Percentiles rank a stretch among this genome's conserved stretches.
Conservation (phyloP, 2,329 filamentous ascomycete genomes). For the Triangularia setosa region DNA sequence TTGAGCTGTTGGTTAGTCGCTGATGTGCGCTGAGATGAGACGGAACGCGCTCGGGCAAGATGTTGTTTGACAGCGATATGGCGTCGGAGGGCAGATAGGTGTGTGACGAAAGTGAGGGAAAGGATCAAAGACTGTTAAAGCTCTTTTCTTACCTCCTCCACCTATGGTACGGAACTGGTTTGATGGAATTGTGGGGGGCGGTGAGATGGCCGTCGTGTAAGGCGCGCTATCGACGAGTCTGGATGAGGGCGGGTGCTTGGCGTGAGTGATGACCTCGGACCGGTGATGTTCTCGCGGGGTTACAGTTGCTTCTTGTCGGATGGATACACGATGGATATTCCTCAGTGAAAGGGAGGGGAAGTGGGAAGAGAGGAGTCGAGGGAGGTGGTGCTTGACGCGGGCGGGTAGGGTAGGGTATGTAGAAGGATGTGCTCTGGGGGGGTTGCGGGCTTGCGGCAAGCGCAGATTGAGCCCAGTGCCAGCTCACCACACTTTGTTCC, state of each 20-base stretch:
- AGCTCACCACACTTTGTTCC: conserved; percentile 28
- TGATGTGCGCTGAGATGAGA: background rate
- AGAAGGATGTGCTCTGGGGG: conserved; percentile 17
- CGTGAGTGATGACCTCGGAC: background rate
- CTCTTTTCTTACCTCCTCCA: conserved; percentile 20
- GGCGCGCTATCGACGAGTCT: conserved; percentile 6
- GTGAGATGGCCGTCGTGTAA: conserved; percentile 14
- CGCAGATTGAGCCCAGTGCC: conserved; percentile 22
- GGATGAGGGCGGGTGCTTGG: conserved; percentile 3
- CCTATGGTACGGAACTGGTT: conserved; percentile 9
- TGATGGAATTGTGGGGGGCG: conserved; percentile 13
- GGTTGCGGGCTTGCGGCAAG: conserved; percentile 18
- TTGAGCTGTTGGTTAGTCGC: conserved; percentile 1
- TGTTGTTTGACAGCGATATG: background rate
- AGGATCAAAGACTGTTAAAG: conserved; percentile 5
- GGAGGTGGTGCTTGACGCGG: conserved; percentile 5
- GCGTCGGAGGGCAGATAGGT: background rate
- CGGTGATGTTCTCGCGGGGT: background rate
- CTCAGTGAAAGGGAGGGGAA: background rate
- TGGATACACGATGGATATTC: background rate
- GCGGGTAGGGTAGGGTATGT: conserved; percentile 2
- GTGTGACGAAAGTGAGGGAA: background rate
- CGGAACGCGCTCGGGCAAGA: background rate
- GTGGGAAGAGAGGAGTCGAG: conserved; percentile 8
- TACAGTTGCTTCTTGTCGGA: background rate